Percentiles rank a stretch among this genome's conserved stretches.
phyloP scores from a whole-genome alignment of 78 protist species.

The Emiliania huxleyi region DNA sequence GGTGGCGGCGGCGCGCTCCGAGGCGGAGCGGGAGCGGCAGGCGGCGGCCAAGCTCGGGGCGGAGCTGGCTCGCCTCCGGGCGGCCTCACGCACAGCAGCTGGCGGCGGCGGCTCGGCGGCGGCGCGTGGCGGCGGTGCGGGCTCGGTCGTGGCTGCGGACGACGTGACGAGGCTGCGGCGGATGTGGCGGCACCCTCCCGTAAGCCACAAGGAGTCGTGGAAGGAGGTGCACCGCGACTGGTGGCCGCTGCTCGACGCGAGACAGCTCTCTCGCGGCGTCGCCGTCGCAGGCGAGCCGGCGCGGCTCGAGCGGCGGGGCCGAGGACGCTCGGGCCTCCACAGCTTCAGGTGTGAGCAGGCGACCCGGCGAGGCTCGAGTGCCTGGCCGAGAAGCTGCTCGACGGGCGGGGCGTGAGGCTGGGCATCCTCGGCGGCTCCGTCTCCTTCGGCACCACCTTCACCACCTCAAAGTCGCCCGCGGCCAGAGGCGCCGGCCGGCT shows the following conservation, averaged over 20 bases:
- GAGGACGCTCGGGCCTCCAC: too few species aligned
- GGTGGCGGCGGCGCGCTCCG: neutral
- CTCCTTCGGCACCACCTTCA: conserved; percentile 23
- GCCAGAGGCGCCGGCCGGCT: too few species aligned
- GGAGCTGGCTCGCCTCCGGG: neutral
- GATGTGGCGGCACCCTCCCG: neutral
- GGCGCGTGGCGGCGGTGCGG: too few species aligned
- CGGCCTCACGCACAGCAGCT: neutral
- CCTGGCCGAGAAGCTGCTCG: neutral
- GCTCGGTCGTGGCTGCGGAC: too few species aligned
- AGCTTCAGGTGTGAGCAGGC: neutral
- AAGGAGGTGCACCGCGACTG: neutral
- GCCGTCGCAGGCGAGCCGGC: neutral
- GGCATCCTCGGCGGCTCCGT: conserved; percentile 17
- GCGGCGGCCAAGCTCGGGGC: neutral
- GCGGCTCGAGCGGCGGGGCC: neutral
- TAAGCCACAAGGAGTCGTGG: neutral
- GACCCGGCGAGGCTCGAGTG: neutral
- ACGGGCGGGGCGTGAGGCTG: neutral
- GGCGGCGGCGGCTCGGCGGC: neutral
- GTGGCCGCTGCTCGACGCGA: neutral
- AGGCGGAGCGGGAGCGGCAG: neutral
- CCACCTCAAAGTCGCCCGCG: neutral
- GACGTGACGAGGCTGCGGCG: too few species aligned
- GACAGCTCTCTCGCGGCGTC: neutral